phyloP scores from a whole-genome alignment of 2,329 filamentous ascomycete genomes.

The Lasiodiplodia hormozganensis region DNA sequence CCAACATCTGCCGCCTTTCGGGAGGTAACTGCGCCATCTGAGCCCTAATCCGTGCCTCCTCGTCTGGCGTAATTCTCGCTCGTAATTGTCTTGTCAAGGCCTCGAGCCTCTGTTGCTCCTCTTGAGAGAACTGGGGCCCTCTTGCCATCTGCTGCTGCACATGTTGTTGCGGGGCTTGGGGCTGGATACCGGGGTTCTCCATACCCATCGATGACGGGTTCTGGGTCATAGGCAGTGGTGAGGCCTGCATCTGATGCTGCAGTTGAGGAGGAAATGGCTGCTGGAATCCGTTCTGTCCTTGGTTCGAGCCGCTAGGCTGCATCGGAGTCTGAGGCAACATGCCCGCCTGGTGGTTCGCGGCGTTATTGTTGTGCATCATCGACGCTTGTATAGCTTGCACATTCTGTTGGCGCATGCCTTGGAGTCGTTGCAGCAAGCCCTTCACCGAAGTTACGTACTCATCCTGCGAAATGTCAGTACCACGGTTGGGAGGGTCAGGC shows the following conservation, averaged over 20 bases:
- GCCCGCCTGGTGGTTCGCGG: conserved; percentile 34
- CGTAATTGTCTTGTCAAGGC: conserved; percentile 56
- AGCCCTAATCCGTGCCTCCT: conserved; percentile 51
- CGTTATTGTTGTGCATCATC: conserved; percentile 24
- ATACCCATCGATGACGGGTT: conserved; percentile 43
- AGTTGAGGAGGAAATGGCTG: conserved; percentile 56
- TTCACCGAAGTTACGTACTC: conserved; percentile 8
- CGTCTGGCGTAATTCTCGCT: conserved; percentile 55
- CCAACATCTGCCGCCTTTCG: conserved; percentile 56
- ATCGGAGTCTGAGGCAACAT: conserved; percentile 46
- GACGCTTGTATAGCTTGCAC: conserved; percentile 19
- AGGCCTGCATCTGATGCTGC: conserved; percentile 58
- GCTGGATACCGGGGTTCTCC: conserved; percentile 36
- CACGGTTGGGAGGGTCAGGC: not conserved
- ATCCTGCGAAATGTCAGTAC: conserved; percentile 11
- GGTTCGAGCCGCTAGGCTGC: conserved; percentile 46
- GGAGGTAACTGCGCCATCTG: conserved; percentile 54
- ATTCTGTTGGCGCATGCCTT: conserved; percentile 20
- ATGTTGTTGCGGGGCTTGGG: conserved; percentile 38
- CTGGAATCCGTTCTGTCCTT: conserved; percentile 49
- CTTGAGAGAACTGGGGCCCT: conserved; percentile 18
- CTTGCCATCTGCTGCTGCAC: conserved; percentile 39
- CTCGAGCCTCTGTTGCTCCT: conserved; percentile 34
- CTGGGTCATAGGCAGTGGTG: conserved; percentile 53
- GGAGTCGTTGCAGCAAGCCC: not conserved